phyloP scores from a whole-genome alignment of 805 yeast genomes.

The Candida easanensis region DNA sequence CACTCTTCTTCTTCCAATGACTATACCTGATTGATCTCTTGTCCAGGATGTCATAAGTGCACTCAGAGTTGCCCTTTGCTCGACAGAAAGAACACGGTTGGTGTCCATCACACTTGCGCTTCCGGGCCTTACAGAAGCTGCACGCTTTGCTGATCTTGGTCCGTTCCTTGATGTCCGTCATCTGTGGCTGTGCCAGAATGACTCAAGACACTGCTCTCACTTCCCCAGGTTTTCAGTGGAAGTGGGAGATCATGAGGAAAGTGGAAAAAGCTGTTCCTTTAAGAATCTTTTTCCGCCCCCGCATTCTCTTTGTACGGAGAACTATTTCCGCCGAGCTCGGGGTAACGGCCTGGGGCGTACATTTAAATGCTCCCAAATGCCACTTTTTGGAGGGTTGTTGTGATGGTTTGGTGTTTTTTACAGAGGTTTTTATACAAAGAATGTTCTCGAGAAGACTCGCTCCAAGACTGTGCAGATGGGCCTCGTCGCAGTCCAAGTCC shows the following conservation, averaged over 20 bases:
- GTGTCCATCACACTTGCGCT: constrained; percentile 4
- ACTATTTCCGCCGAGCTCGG: too few relatives aligned
- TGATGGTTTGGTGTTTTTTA: too few relatives aligned
- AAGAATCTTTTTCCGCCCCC: background rate
- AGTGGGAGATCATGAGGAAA: too few relatives aligned
- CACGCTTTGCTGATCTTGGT: constrained; percentile 4
- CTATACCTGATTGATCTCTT: constrained; percentile 3
- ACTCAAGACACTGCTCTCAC: too few relatives aligned
- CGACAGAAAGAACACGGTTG: constrained; percentile 4
- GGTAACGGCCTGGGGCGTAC: too few relatives aligned
- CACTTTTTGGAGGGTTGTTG: too few relatives aligned
- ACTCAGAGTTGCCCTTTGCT: constrained; percentile 1
- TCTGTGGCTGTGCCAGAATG: background rate
- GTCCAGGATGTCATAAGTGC: constrained; percentile 3
- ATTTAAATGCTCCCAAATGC: too few relatives aligned
- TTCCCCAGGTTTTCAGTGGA: background rate
- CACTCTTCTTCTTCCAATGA: constrained; percentile 3
- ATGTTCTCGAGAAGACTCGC: too few relatives aligned
- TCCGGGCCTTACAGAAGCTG: constrained; percentile 3
- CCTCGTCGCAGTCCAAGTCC: background rate
- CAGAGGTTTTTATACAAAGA: too few relatives aligned
- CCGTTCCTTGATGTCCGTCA: background rate
- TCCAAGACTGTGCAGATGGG: background rate
- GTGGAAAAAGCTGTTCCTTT: too few relatives aligned
- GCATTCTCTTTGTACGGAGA: too few relatives aligned